Conservation (phyloP, 1,139 yeast species). For the Suhomyces taliae region DNA sequence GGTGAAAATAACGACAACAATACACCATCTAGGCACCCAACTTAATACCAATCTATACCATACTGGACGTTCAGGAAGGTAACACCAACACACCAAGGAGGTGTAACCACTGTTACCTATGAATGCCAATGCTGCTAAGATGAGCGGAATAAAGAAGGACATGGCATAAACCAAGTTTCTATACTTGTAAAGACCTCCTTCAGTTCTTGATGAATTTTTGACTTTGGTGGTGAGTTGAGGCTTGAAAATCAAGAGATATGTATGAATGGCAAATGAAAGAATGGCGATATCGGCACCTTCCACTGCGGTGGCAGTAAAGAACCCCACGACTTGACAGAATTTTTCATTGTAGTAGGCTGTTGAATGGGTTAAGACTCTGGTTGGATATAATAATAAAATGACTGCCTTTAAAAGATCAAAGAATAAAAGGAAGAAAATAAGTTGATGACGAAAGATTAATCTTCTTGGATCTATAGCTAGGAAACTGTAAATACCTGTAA, state of each 20-base stretch:
- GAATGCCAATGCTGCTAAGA: conserved; percentile 76
- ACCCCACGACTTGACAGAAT: conserved; percentile 77
- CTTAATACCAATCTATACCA: conserved; percentile 77
- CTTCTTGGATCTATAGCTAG: conserved; percentile 62
- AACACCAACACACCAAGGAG: conserved; percentile 77
- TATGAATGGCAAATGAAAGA: conserved; percentile 78
- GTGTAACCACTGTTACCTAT: conserved; percentile 54
- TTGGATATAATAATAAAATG: conserved; percentile 70
- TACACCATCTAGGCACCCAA: conserved; percentile 80
- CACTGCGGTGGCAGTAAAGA: conserved; percentile 77
- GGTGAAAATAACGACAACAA: conserved; percentile 60
- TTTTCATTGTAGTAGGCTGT: conserved; percentile 52
- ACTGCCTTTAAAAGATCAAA: conserved; percentile 78
- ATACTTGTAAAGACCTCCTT: conserved; percentile 73
- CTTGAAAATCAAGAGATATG: conserved; percentile 69
- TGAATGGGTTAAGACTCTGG: conserved; percentile 51
- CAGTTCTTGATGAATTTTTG: conserved; percentile 45
- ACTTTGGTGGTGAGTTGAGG: conserved; percentile 52
- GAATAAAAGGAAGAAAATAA: conserved; percentile 63
- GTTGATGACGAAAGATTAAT: conserved; percentile 67
- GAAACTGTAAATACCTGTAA: conserved; percentile 54
- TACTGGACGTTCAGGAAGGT: conserved; percentile 67
- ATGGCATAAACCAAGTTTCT: conserved; percentile 60
- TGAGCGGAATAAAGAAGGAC: conserved; percentile 61
- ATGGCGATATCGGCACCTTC: conserved; percentile 91